phyloP scores from a whole-genome alignment of 805 yeast species.

The Saccharomycopsis lassenensis region DNA sequence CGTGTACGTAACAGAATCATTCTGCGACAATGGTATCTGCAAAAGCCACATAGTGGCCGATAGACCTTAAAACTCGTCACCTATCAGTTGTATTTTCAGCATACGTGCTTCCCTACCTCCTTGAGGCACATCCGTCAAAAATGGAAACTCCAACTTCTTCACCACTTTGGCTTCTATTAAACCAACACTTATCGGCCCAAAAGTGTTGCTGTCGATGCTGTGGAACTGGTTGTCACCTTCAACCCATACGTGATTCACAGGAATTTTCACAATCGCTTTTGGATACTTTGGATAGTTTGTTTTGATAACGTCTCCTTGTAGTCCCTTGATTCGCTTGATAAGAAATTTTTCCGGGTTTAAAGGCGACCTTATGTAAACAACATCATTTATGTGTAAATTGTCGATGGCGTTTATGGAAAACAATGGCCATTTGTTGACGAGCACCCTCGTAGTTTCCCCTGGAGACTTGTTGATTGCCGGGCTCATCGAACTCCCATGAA shows the following conservation, averaged over 20 bases:
- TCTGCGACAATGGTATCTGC: too few species aligned
- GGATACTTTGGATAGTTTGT: slow-evolving; percentile 48
- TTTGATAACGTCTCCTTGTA: slow-evolving; percentile 56
- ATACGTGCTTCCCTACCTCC: slow-evolving; percentile 9
- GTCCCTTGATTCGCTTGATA: slow-evolving; percentile 70
- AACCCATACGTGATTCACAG: slow-evolving; percentile 82
- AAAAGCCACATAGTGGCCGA: too few species aligned
- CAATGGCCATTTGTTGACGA: slow-evolving; percentile 55
- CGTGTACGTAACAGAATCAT: too few species aligned
- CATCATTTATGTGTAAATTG: slow-evolving; percentile 50
- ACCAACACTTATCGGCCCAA: slow-evolving; percentile 82
- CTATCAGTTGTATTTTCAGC: too few species aligned
- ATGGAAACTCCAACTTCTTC: slow-evolving; percentile 44
- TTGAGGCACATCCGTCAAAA: slow-evolving; percentile 22
- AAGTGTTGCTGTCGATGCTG: slow-evolving; percentile 75
- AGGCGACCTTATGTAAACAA: slow-evolving; percentile 71
- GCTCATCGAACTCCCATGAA: slow-evolving; percentile 71
- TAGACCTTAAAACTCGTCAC: too few species aligned
- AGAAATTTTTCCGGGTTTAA: slow-evolving; percentile 63
- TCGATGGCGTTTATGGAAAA: slow-evolving; percentile 25
- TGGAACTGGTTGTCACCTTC: slow-evolving; percentile 83
- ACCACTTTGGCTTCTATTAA: slow-evolving; percentile 69
- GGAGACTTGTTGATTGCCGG: slow-evolving; percentile 75
- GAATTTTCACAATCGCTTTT: slow-evolving; percentile 46
- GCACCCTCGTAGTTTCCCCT: slow-evolving; percentile 36